Conservation (phyloP, 2,329 filamentous ascomycete species). For the Aspergillus sp. region DNA sequence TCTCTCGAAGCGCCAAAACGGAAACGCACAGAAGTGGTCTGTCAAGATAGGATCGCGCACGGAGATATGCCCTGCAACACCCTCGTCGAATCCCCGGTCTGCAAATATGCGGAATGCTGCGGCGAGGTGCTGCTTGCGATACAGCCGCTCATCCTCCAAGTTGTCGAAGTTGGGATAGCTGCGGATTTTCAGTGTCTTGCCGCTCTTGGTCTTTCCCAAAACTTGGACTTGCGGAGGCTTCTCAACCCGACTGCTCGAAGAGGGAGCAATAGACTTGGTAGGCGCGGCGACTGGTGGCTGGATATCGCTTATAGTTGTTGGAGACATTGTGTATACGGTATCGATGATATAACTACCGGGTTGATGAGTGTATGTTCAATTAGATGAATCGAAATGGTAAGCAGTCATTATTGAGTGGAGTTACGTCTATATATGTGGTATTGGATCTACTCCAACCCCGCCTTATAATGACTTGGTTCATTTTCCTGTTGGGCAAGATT, state of each 20-base stretch:
- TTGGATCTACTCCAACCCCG: neutral
- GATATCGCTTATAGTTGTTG: conserved; percentile 3
- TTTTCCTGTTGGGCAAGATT: neutral
- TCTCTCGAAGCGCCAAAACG: neutral
- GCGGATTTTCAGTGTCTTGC: conserved; percentile 11
- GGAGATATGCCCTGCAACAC: conserved; percentile 45
- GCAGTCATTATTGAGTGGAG: no score
- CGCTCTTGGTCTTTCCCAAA: conserved; percentile 12
- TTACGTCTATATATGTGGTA: no score
- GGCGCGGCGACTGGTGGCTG: neutral
- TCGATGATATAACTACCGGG: no score
- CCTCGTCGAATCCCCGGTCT: conserved; percentile 17
- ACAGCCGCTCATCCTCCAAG: conserved; percentile 43
- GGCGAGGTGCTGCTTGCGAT: conserved; percentile 46
- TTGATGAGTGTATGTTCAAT: no score
- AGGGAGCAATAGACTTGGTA: neutral
- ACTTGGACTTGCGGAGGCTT: conserved; percentile 11
- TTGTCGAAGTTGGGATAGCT: conserved; percentile 9
- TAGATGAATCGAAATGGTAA: no score
- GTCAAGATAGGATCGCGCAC: conserved; percentile 37
- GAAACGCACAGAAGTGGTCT: conserved; percentile 34
- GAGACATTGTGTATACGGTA: neutral
- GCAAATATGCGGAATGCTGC: conserved; percentile 38
- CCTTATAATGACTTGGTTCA: neutral
- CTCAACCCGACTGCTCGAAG: neutral